Base-by-base conservation (phyloP, 345 rosid species). In the Cardiospermum halicacabum region DNA sequence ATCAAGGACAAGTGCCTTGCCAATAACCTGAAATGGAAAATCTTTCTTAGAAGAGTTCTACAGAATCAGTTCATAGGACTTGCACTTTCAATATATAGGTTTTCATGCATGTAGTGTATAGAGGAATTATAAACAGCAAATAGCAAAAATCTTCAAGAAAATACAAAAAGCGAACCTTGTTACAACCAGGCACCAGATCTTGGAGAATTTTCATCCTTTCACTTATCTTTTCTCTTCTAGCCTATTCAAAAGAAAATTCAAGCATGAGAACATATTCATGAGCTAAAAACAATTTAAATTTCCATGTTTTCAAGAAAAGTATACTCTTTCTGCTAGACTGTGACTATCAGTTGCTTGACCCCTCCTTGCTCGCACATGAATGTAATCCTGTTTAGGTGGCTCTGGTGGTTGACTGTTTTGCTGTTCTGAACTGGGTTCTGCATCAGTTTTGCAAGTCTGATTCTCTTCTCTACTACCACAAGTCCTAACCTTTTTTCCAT, bases 291-390 rank as follows among this genome's bases (percentile, higher is more conserved):
- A 49, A 18, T 25, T 42, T 32, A 63, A 19, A 12, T 11, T 34
- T 36, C 56, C 16, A 49, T 15, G 11, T 26, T 12, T 47, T 42
- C 10, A 22, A 36, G 83, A 43, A 72, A 62, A 64, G 81, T 89
- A n/a, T n/a, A 92, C 96, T 77, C 96, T 84, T 83, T 92, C 93
- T 25, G 98, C 98, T 65, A 92, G 80, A 75, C 96, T 92, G 81
- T 89, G 98, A 80, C 91, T 92, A 79, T 89, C 96, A 45, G 96
- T 89, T 66, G 98, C 98, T 77, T 92, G 96, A 57, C 98, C 98
- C 71, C 93, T 78, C 77, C 98, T 88, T 13, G 96, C 98, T 72
- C 98, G 84, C 11, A 92, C 91, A 50, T 87, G 98, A 70, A 92
- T 89, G 75, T 87, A 92, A 78, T 92, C 98, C 72, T 84, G 89